A percentile compares a stretch with the other conserved stretches of the same genome.
Evolutionary conservation across 2,329 filamentous ascomycete genomes (phyloP).

Genomic region (Ophiostoma sp.): DNA sequence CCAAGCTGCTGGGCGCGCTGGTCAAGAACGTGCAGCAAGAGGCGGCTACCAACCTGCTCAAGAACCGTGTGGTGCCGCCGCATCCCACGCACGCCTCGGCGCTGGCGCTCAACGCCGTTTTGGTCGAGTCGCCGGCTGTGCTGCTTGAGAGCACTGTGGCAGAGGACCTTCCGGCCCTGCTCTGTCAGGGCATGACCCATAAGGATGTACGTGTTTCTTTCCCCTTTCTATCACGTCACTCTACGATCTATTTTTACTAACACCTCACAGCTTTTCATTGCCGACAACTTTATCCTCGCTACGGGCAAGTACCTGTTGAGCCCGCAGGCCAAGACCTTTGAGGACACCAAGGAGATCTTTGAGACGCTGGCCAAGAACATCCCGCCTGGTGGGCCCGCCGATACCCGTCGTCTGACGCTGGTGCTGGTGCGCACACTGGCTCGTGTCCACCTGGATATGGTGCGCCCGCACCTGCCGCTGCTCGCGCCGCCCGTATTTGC

Average conservation of each 20-base stretch:
- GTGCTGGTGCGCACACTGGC: conserved; percentile 86
- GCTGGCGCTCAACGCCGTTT: conserved; percentile 82
- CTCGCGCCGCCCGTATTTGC: conserved; percentile 85
- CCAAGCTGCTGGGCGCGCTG: conserved; percentile 83
- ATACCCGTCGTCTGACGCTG: conserved; percentile 81
- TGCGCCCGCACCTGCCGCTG: conserved; percentile 75
- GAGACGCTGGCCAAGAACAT: conserved; percentile 74
- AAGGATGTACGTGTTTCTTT: conserved; percentile 50
- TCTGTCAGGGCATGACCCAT: conserved; percentile 76
- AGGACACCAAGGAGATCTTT: conserved; percentile 76
- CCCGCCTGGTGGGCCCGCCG: conserved; percentile 72
- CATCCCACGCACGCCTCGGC: conserved; percentile 77
- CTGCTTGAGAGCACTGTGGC: conserved; percentile 66
- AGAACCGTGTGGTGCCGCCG: conserved; percentile 74
- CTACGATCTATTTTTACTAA: neutral
- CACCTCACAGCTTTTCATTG: conserved; percentile 59
- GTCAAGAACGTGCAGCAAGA: conserved; percentile 82
- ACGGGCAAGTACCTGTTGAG: conserved; percentile 86
- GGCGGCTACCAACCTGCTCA: conserved; percentile 59
- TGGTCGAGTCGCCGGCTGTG: conserved; percentile 74
- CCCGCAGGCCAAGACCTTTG: conserved; percentile 67
- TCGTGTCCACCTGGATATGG: conserved; percentile 74
- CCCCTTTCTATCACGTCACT: conserved; percentile 28
- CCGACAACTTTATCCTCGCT: conserved; percentile 85
- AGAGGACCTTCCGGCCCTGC: conserved; percentile 72